phyloP scores from a whole-genome alignment of 768 basidiomycete genomes.

The Kockovaella imperatae region DNA sequence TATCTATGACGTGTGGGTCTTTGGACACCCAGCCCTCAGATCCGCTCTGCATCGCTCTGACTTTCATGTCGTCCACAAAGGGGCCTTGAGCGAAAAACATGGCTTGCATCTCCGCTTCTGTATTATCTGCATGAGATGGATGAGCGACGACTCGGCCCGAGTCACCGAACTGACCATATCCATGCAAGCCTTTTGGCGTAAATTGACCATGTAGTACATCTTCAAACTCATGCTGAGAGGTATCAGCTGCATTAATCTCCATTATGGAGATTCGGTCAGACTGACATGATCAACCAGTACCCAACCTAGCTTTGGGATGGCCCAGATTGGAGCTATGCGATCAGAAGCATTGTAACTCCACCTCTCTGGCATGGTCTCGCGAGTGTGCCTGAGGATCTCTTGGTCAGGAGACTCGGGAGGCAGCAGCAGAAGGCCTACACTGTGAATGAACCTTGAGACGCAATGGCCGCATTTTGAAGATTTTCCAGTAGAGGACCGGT shows the following conservation, averaged over 20 bases:
- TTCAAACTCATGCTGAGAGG: constrained; percentile 45
- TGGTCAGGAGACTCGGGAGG: not conserved
- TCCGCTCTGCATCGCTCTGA: constrained; percentile 4
- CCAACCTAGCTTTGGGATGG: constrained; percentile 74
- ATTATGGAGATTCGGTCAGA: not conserved
- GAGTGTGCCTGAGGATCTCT: constrained; percentile 53
- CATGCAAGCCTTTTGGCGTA: constrained; percentile 71
- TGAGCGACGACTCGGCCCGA: not conserved
- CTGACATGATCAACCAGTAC: constrained; percentile 57
- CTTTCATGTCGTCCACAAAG: constrained; percentile 56
- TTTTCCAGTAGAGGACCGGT: constrained; percentile 42
- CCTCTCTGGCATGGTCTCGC: constrained; percentile 69
- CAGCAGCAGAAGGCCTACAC: constrained; percentile 45
- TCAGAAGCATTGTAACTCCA: constrained; percentile 62
- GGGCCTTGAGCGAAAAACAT: constrained; percentile 90
- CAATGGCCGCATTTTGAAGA: constrained; percentile 54
- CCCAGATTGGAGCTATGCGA: constrained; percentile 81
- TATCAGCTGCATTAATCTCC: not conserved
- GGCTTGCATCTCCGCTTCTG: constrained; percentile 68
- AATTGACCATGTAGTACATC: constrained; percentile 51
- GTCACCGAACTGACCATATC: constrained; percentile 50
- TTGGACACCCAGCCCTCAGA: constrained; percentile 58
- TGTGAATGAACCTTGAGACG: constrained; percentile 60
- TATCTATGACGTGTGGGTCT: constrained; percentile 41
- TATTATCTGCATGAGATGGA: constrained; percentile 56